Percentiles rank a stretch among this genome's conserved stretches.
Conservation (phyloP, 2,329 filamentous ascomycete species). For the Myrmaecium sp. region DNA sequence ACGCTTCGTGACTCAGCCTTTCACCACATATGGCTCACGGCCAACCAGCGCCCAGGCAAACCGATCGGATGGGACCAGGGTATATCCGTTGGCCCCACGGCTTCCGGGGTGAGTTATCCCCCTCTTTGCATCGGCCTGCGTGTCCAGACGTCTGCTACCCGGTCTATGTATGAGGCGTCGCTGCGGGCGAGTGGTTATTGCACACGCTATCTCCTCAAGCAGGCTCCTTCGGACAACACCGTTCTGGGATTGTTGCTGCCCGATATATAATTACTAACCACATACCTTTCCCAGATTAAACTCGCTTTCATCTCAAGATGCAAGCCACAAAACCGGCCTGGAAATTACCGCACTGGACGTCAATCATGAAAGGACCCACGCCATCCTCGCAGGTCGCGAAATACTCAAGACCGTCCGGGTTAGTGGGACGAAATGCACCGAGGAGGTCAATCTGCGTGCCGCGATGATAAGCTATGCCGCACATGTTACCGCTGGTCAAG, state of each 20-base stretch:
- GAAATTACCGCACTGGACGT: conserved; percentile 46
- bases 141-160: too few species aligned
- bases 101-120: conserved; percentile 17
- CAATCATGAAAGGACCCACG: conserved; percentile 45
- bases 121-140: too few species aligned
- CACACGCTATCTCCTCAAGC: conserved; percentile 3
- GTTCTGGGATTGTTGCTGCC: not conserved
- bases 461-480: conserved; percentile 41
- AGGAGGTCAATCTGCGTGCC: conserved; percentile 47
- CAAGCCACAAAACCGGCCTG: conserved; percentile 46
- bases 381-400: conserved; percentile 46
- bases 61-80: conserved; percentile 18
- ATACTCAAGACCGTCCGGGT: conserved; percentile 49
- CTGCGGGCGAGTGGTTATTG: too few species aligned
- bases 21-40: conserved; percentile 31
- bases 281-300: conserved; percentile 16
- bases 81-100: conserved; percentile 18
- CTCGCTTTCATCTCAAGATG: conserved; percentile 34
- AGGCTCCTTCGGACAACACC: not conserved
- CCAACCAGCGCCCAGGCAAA: conserved; percentile 34
- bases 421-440: conserved; percentile 37
- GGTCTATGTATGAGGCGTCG: too few species aligned
- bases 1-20: conserved; percentile 37
- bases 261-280: not conserved
- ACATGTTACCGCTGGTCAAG: conserved; percentile 26